Conservation (phyloP, 805 yeast genomes). For the Sugiyamaella chiloensis region DNA sequence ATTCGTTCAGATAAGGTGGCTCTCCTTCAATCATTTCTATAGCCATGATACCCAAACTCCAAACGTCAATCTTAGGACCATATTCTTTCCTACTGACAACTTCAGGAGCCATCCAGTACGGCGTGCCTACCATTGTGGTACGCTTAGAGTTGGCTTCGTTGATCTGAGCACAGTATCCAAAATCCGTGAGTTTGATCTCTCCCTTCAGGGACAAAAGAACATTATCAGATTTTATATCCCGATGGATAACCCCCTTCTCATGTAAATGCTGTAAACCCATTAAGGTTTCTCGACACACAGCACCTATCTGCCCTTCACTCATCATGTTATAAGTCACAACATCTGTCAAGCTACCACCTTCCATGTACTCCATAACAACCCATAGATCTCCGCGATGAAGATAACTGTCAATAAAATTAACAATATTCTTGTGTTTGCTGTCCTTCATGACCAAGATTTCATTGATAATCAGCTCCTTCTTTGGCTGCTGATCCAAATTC, state of each 20-base stretch:
- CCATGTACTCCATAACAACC: conserved; percentile 99
- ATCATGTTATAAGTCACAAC: conserved; percentile 85
- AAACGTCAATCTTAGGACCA: conserved; percentile 84
- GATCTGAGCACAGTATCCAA: conserved; percentile 79
- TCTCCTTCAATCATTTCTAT: conserved; percentile 86
- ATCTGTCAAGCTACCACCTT: conserved; percentile 96
- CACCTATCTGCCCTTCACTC: conserved; percentile 85
- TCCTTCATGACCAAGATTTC: conserved; percentile 97
- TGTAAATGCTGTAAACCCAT: conserved; percentile 91
- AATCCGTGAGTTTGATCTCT: conserved; percentile 91
- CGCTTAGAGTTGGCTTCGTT: conserved; percentile 70
- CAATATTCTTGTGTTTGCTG: conserved; percentile 90
- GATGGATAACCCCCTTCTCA: conserved; percentile 86
- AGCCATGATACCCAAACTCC: conserved; percentile 84
- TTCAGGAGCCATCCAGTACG: conserved; percentile 99
- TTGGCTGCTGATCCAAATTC: conserved; percentile 85
- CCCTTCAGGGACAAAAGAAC: conserved; percentile 80
- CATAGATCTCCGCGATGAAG: conserved; percentile 77
- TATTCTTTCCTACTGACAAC: conserved; percentile 92
- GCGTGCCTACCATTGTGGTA: conserved; percentile 96
- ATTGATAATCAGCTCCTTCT: conserved; percentile 91
- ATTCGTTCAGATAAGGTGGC: conserved; percentile 79
- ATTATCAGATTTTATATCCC: conserved; percentile 96
- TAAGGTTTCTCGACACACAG: conserved; percentile 85
- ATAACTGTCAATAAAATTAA: conserved; percentile 89